These are phyloP conservation scores for Xylaria sp. DNA, from an alignment of 495 filamentous ascomycete genomes.

Conservation along the genomic window DNA sequence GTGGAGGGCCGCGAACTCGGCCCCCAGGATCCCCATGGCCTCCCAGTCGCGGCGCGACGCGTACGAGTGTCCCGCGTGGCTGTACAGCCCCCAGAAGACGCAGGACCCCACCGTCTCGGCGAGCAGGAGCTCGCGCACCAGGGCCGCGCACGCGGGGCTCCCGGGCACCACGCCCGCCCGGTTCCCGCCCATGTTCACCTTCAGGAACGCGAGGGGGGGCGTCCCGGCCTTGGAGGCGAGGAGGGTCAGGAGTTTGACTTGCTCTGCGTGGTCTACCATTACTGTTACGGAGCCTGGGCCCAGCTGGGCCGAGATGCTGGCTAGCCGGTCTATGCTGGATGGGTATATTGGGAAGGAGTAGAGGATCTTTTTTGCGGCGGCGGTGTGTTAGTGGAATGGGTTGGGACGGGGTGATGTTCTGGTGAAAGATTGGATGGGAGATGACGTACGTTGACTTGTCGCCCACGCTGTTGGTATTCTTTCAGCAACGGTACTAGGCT, in stretches of 20 bases:
- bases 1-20: constrained; percentile 67
- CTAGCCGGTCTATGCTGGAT: constrained; percentile 65
- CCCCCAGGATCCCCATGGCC: constrained; percentile 63
- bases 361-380: constrained; percentile 70
- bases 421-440: too few species aligned
- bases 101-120: constrained; percentile 48
- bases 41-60: constrained; percentile 53
- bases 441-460: constrained; percentile 64
- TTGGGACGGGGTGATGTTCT: not conserved
- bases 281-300: constrained; percentile 64
- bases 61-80: constrained; percentile 83
- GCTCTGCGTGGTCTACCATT: constrained; percentile 75
- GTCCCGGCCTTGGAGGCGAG: constrained; percentile 49
- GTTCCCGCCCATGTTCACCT: constrained; percentile 79
- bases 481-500: constrained; percentile 66
- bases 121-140: constrained; percentile 59
- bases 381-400: not conserved
- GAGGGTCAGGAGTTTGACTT: constrained; percentile 56
- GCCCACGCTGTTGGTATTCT: constrained; percentile 59
- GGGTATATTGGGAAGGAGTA: constrained; percentile 77
- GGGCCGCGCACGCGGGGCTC: constrained; percentile 55
- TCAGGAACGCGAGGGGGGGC: constrained; percentile 68
- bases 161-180: constrained; percentile 71
- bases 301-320: constrained; percentile 54
- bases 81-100: constrained; percentile 71